These are phyloP conservation scores for Flaveria sonorensis DNA, from an alignment of 129 eudicot species.

Conservation along the genomic window DNA sequence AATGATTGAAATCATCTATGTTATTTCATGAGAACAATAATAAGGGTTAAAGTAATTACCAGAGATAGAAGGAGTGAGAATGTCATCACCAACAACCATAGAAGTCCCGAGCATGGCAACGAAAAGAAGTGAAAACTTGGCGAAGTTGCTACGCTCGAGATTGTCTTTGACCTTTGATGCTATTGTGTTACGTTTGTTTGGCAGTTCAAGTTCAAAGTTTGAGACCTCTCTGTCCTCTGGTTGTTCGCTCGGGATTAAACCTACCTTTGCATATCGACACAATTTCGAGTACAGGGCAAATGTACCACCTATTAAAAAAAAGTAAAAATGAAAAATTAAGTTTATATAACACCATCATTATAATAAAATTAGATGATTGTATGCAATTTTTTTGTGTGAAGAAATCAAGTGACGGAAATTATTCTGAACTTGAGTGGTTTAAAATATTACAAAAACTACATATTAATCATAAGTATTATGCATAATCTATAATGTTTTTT, in stretches of 20 bases:
- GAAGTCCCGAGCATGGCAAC: constrained; percentile 79
- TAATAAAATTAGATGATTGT: too few species aligned
- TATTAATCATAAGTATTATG: too few species aligned
- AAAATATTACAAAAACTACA: too few species aligned
- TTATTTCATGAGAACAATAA: background rate
- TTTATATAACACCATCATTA: too few species aligned
- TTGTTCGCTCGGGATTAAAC: constrained; percentile 73
- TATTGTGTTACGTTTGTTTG: constrained; percentile 36
- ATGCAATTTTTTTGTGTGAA: too few species aligned
- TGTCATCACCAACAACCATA: constrained; percentile 82
- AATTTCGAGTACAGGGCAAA: constrained; percentile 77
- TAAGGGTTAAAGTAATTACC: constrained; percentile 35
- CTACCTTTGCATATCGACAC: constrained; percentile 73
- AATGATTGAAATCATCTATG: background rate
- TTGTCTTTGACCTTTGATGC: constrained; percentile 52
- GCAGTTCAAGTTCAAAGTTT: constrained; percentile 52
- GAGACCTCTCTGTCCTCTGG: constrained; percentile 64
- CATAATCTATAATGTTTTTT: too few species aligned
- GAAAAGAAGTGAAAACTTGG: constrained; percentile 56
- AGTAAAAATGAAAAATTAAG: too few species aligned
- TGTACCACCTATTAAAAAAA: constrained; percentile 60
- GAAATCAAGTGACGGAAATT: too few species aligned
- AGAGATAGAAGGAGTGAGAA: constrained; percentile 80
- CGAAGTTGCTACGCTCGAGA: constrained; percentile 54
- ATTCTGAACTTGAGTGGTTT: too few species aligned